Base-by-base conservation (phyloP, 768 basidiomycete species). In the Exidia glandulosa region DNA sequence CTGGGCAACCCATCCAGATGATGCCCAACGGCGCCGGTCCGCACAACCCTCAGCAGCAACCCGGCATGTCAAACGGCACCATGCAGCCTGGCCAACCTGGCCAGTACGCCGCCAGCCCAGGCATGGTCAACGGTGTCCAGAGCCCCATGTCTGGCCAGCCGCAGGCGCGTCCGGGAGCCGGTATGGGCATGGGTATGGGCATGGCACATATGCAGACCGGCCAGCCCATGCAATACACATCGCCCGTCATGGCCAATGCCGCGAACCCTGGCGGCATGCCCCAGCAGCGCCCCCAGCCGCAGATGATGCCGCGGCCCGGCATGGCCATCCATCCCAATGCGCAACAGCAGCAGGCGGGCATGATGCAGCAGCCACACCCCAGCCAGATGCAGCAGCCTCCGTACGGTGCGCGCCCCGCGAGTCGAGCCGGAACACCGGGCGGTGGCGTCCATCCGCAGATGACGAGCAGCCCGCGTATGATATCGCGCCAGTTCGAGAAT, bases 11-110 rank as follows among this genome's bases (percentile, higher is more conserved):
- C 34, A 32, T 48, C n/a, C 47, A 54, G 25, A 14, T 54, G n/a
- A 64, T 68, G 60, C 69, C 70, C 45, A 72, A 76, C 62, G 68
- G 70, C 52, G 63, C 67, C 57, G 68, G 65, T 36, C 71, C 67
- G 34, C 63, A 25, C 48, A 59, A 63, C 54, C 60, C 55, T 23
- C 59, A 45, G 47, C 69, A 67, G 62, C 66, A 67, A 4, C 47
- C 52, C 34, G 61, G 63, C 63, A 64, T 74, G 67, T 68, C 64
- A 27, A 70, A 72, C 57, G 70, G 69, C 30, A 64, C 60, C 10
- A 50, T n/a, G 37, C 69, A 5, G 50, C 23, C 50, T 37, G 37
- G 32, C n/a, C 57, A 32, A 27, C 57, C 57, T 54, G 57, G 56
- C 52, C 31, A 57, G 59, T 27, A 55, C 56, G 32, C 50, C 48